These are phyloP conservation scores for Claviceps sp. DNA, from an alignment of 2,329 filamentous ascomycete species.

Conservation along the genomic window DNA sequence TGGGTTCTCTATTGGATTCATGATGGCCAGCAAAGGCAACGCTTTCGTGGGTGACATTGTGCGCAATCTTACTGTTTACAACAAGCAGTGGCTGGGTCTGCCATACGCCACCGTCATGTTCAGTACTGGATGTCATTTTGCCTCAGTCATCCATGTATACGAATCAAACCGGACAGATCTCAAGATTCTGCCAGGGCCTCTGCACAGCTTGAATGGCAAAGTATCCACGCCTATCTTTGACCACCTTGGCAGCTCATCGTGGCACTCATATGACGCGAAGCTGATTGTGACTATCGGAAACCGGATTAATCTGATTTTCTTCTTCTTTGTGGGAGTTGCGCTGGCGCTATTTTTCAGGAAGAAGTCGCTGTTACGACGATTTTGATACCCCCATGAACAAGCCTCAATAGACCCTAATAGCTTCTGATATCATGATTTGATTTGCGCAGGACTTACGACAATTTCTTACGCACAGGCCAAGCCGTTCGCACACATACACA, in stretches of 20 bases:
- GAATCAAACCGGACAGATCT: conserved; percentile 18
- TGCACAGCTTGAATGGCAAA: conserved; percentile 25
- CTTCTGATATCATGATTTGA: background rate
- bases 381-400: conserved; percentile 3
- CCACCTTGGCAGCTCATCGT: conserved; percentile 27
- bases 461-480: background rate
- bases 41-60: conserved; percentile 21
- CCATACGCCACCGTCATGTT: conserved; percentile 30
- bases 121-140: conserved; percentile 28
- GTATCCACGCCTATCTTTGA: conserved; percentile 27
- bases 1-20: conserved; percentile 28
- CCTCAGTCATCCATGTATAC: conserved; percentile 25
- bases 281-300: conserved; percentile 10
- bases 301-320: conserved; percentile 7
- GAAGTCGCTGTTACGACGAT: conserved; percentile 9
- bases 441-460: background rate
- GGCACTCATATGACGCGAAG: conserved; percentile 25
- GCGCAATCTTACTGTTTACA: conserved; percentile 19
- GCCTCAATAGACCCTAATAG: no score
- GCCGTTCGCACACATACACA: background rate
- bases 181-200: conserved; percentile 22
- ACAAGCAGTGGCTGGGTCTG: conserved; percentile 24
- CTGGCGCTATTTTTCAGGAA: conserved; percentile 10
- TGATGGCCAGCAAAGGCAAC: conserved; percentile 23
- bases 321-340: conserved; percentile 10